phyloP scores from a whole-genome alignment of 2,329 filamentous ascomycete genomes.

The Ophiobolus disseminans region DNA sequence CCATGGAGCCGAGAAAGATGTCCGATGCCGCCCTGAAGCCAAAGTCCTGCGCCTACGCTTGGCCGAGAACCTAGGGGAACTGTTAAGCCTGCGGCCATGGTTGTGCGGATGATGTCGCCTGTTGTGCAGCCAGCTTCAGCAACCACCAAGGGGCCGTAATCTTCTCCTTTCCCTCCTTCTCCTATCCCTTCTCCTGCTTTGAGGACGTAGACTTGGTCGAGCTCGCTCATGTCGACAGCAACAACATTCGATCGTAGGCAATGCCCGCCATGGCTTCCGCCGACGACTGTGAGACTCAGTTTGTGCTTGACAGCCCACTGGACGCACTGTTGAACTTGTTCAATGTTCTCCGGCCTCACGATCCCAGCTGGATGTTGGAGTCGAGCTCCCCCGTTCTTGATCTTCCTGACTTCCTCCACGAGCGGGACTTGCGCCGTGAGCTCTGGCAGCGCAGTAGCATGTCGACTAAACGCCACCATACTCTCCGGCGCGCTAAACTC shows the following conservation, averaged over 20 bases:
- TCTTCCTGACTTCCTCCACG: conserved; percentile 23
- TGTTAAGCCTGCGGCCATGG: conserved; percentile 58
- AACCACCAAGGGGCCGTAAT: conserved; percentile 52
- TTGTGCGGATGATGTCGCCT: conserved; percentile 59
- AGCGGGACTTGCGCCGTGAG: conserved; percentile 54
- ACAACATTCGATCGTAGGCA: conserved; percentile 62
- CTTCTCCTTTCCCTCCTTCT: conserved; percentile 15
- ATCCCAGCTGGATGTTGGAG: conserved; percentile 54
- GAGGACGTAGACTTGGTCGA: conserved; percentile 59
- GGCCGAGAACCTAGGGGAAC: conserved; percentile 68
- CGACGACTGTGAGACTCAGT: conserved; percentile 58
- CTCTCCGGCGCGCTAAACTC: conserved; percentile 58
- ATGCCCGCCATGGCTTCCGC: conserved; percentile 67
- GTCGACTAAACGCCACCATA: conserved; percentile 60
- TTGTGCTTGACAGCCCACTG: conserved; percentile 61
- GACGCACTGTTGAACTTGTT: conserved; percentile 63
- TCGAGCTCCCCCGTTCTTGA: conserved; percentile 63
- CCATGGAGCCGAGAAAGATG: conserved; percentile 64
- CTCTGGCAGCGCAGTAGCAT: conserved; percentile 55
- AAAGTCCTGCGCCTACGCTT: conserved; percentile 68
- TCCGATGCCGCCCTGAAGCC: conserved; percentile 71
- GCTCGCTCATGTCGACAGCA: conserved; percentile 65
- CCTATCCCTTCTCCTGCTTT: conserved; percentile 18
- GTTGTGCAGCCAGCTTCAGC: conserved; percentile 64
- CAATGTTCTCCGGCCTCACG: conserved; percentile 55